phyloP scores from a whole-genome alignment of 495 filamentous ascomycete species.

The Rostrohypoxylon terebratum region DNA sequence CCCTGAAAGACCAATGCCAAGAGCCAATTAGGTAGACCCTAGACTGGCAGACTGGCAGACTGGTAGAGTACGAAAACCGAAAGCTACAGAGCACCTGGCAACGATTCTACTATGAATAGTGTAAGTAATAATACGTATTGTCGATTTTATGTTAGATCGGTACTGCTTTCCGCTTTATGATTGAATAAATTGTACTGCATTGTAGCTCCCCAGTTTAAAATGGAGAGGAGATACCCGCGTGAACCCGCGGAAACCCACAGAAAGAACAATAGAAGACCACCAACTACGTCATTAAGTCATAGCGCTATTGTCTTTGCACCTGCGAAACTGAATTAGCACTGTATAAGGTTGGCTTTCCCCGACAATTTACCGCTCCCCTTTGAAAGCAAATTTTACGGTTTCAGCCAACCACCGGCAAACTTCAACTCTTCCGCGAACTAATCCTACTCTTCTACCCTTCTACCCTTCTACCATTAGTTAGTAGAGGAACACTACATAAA shows the following conservation, averaged over 20 bases:
- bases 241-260: neutral
- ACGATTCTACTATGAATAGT: neutral
- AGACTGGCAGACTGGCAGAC: too few relatives aligned
- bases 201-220: neutral
- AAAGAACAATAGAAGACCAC: neutral
- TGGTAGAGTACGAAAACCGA: neutral
- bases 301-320: neutral
- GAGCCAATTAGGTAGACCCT: neutral
- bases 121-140: too few relatives aligned
- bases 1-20: neutral
- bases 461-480: neutral
- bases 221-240: neutral
- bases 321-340: slow-evolving; percentile 14
- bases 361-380: slow-evolving; percentile 30
- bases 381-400: slow-evolving; percentile 42
- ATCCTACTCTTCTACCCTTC: neutral
- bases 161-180: neutral
- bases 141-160: neutral
- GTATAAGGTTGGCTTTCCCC: slow-evolving; percentile 15
- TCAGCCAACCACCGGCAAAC: slow-evolving; percentile 34
- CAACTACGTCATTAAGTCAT: slow-evolving; percentile 12
- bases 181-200: neutral
- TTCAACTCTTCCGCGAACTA: slow-evolving; percentile 17
- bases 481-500: slow-evolving; percentile 27
- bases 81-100: neutral